Conservation (phyloP, 1,139 yeast genomes). For the Blastobotrys proliferans region DNA sequence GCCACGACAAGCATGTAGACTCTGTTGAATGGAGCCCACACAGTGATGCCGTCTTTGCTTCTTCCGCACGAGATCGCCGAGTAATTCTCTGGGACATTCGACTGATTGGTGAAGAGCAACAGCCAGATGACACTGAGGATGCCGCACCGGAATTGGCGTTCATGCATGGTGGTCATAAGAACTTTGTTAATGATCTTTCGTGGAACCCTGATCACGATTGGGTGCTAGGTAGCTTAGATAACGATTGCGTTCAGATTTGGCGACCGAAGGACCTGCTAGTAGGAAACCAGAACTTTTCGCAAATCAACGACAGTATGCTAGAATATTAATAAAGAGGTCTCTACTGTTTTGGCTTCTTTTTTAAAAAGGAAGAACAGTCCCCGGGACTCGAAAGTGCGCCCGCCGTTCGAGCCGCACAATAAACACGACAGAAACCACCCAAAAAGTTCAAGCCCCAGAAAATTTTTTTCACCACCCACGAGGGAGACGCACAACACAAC, state of each 20-base stretch:
- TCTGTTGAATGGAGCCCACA: constrained; percentile 75
- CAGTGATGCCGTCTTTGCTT: constrained; percentile 55
- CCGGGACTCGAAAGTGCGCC: background rate
- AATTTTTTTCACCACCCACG: background rate
- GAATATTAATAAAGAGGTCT: background rate
- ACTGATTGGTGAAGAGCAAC: constrained; percentile 35
- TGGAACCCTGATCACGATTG: constrained; percentile 75
- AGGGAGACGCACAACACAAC: background rate
- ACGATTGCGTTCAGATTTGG: constrained; percentile 87
- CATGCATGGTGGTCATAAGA: constrained; percentile 84
- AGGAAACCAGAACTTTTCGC: background rate
- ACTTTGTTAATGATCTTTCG: constrained; percentile 77
- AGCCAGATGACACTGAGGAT: constrained; percentile 28
- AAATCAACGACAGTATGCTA: background rate
- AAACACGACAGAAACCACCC: constrained; percentile 1
- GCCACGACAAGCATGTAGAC: constrained; percentile 62
- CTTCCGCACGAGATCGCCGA: constrained; percentile 65
- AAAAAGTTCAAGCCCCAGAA: constrained; percentile 1
- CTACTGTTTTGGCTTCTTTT: constrained; percentile 2
- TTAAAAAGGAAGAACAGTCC: background rate
- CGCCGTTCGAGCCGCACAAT: too few relatives aligned
- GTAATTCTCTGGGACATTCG: constrained; percentile 70
- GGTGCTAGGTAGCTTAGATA: constrained; percentile 76
- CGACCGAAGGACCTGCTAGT: constrained; percentile 15
- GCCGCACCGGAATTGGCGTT: constrained; percentile 49